These are phyloP conservation scores for Coemansia nantahalensis DNA, from an alignment of 192 early-diverging fungal species.

Conservation along the genomic window DNA sequence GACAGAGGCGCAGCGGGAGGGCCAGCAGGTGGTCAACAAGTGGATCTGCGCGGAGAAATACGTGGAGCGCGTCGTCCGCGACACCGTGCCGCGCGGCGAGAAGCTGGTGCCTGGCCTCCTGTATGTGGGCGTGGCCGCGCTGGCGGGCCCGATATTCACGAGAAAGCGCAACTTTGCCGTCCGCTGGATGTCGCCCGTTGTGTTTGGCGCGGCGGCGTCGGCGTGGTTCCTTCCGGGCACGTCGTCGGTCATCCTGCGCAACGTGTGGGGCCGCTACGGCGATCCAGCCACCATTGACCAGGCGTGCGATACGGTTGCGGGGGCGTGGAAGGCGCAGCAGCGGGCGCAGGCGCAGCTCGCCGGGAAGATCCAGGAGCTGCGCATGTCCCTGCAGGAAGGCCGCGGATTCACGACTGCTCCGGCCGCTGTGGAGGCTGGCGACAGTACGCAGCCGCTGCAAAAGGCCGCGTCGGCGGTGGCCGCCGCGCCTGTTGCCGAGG, in stretches of 20 bases:
- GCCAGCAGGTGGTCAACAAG: slow-evolving; percentile 14
- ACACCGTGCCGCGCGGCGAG: slow-evolving; percentile 42
- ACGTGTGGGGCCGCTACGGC: slow-evolving; percentile 50
- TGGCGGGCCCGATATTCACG: slow-evolving; percentile 53
- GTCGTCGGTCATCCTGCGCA: slow-evolving; percentile 29
- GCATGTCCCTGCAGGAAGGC: slow-evolving; percentile 37
- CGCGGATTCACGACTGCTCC: slow-evolving; percentile 10
- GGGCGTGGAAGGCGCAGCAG: not conserved
- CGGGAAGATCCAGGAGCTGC: slow-evolving; percentile 25
- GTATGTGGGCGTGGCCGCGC: slow-evolving; percentile 42
- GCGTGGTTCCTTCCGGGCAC: slow-evolving; percentile 48
- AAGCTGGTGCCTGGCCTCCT: slow-evolving; percentile 33
- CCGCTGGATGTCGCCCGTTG: slow-evolving; percentile 37
- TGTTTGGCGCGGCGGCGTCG: slow-evolving; percentile 35
- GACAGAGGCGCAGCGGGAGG: not conserved
- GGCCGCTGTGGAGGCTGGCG: not conserved
- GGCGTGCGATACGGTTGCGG: not conserved
- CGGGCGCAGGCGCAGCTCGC: not conserved
- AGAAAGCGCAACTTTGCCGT: slow-evolving; percentile 32
- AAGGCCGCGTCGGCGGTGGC: not conserved
- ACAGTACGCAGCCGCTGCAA: not conserved
- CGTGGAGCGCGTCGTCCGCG: slow-evolving; percentile 6
- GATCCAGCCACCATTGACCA: slow-evolving; percentile 31
- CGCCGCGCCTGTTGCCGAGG: not conserved
- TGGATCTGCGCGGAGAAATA: slow-evolving; percentile 26